These are phyloP conservation scores for Dalechampia spathulata DNA, from an alignment of 441 rosid genomes.

Conservation along the genomic window DNA sequence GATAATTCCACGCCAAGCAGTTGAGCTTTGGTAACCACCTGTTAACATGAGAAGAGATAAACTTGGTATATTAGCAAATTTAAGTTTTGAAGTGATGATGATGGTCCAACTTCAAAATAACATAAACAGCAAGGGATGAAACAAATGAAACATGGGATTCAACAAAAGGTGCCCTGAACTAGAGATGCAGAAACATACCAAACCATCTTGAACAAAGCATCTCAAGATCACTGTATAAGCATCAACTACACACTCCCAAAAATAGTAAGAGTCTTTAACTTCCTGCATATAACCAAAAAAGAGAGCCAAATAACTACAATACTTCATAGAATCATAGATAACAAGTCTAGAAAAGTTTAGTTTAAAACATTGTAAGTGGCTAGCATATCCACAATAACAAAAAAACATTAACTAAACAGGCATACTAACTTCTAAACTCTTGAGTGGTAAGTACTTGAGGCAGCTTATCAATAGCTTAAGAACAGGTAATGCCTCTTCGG, in stretches of 20 bases:
- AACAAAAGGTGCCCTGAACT: not conserved
- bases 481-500: slow-evolving; percentile 48
- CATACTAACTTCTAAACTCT: slow-evolving; percentile 45
- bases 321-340: slow-evolving; percentile 8
- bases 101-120: not conserved
- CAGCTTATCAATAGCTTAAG: slow-evolving; percentile 52
- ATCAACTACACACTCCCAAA: slow-evolving; percentile 51
- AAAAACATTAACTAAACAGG: slow-evolving; percentile 1
- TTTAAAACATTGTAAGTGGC: not conserved
- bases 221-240: slow-evolving; percentile 58
- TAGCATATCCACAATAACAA: not conserved
- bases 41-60: slow-evolving; percentile 20
- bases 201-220: slow-evolving; percentile 35
- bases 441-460: slow-evolving; percentile 45
- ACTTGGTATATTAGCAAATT: not conserved
- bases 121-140: not conserved
- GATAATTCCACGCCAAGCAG: slow-evolving; percentile 57
- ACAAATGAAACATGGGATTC: not conserved
- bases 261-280: slow-evolving; percentile 31
- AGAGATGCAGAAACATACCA: slow-evolving; percentile 40
- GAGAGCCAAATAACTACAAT: slow-evolving; percentile 10
- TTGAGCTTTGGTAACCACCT: slow-evolving; percentile 52
- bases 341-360: not conserved
- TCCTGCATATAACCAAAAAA: slow-evolving; percentile 50
- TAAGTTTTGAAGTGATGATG: not conserved